Conservation (phyloP, 352 stramenopile species). For the Phytophthora chlamydospora region DNA sequence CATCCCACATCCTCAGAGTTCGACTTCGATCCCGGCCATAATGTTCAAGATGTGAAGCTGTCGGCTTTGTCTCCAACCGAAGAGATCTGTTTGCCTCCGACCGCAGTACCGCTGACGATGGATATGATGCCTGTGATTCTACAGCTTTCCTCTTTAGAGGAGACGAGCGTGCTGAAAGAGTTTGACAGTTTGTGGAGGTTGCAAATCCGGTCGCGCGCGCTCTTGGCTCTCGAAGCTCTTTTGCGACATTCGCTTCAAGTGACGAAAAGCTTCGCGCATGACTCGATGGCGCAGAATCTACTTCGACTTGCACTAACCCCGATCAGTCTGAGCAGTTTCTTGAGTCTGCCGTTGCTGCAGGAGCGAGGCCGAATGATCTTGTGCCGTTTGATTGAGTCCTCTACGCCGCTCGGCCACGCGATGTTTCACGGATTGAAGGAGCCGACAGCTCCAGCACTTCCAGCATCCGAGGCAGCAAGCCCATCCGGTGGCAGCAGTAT, state of each 20-base stretch:
- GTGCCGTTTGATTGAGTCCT: conserved; percentile 84
- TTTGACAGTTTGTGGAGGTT: conserved; percentile 85
- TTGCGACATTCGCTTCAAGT: conserved; percentile 60
- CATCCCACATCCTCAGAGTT: conserved; percentile 56
- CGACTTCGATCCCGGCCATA: conserved; percentile 79
- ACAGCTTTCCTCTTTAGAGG: conserved; percentile 77
- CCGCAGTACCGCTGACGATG: conserved; percentile 51
- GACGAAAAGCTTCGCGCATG: conserved; percentile 42
- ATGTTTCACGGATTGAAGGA: conserved; percentile 82
- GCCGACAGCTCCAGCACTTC: conserved; percentile 47
- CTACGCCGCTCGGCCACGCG: conserved; percentile 69
- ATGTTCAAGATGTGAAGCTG: conserved; percentile 83
- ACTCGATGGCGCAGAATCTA: conserved; percentile 55
- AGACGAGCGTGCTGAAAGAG: conserved; percentile 62
- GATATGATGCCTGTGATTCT: conserved; percentile 89
- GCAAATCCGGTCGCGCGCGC: conserved; percentile 84
- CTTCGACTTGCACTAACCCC: conserved; percentile 69
- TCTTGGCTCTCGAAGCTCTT: conserved; percentile 82
- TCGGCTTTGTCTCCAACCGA: conserved; percentile 73
- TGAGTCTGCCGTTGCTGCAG: conserved; percentile 78
- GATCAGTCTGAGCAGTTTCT: conserved; percentile 69
- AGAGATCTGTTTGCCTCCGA: conserved; percentile 72
- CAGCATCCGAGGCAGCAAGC: conserved; percentile 19
- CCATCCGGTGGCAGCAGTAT: conserved; percentile 4
- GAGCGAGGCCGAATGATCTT: conserved; percentile 87